Evolutionary conservation across 2,329 filamentous ascomycete species (phyloP), one percentile per base, ranked within the genome.

Genomic region (Pseudogymnoascus sp.): DNA sequence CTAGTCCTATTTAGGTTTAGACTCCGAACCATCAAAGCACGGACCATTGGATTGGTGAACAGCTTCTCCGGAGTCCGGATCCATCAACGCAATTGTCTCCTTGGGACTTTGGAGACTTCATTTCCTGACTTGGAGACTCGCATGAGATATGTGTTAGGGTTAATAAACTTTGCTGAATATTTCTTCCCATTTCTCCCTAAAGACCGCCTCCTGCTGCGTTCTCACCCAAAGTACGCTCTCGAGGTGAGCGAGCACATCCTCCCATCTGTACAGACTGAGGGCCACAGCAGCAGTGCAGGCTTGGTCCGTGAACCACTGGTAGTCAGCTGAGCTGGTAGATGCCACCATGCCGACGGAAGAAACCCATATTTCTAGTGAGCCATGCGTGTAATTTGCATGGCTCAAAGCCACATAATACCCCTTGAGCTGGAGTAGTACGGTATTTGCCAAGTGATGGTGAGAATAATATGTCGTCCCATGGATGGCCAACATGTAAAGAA

Each of bases 401-500:
- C 68, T 63, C 6, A 71, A 41, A 33, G 60, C 10, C 11, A 69
- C 65, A 4, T 81, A 70, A 26, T 75, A 65, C 1, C 63, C 31
- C 22, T 69, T 72, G 12, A 81, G 70, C 19, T 68, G 72, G 2
- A 63, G 28, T 11, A 78, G 65, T 1, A 80, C 71, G 0, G 66
- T 70, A 53, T 74, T 73, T 3, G 75, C 64, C 10, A 83, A 72
- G 8, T 72, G 74, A 0, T 72, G 74, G 64, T 84, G 82, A 1
- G 82, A 79, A 65, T 82, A 85, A 66, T 84, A 85, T 7, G 82
- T 83, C 28, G 82, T 78, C 0, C 82, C 82, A 10, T 84, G 82
- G 0, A 81, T 73, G 41, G 77, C 75, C 16, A 85, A 76, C 78
- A 84, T 81, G 71, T 82, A 84, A 0, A 84, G 74, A 0, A 78